Evolutionary conservation across 2,329 filamentous ascomycete genomes (phyloP).

Genomic region (Didymella arachidicola): DNA sequence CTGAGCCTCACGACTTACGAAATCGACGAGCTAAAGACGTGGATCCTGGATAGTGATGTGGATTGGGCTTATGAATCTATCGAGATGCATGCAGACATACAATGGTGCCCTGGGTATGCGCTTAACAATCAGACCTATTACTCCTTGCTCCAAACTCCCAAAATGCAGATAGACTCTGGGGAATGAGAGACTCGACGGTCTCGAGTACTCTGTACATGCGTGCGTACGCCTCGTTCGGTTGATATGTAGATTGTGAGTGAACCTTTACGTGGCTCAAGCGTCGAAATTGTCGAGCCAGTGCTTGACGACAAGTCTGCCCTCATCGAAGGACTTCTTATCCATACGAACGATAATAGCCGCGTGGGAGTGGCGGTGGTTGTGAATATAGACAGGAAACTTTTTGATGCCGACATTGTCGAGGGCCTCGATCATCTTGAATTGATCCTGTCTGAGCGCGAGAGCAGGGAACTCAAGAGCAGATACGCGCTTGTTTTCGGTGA

Average conservation of each 20-base stretch:
- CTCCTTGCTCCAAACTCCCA: too few relatives aligned
- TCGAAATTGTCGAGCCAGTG: conserved; percentile 85
- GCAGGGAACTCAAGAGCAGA: conserved; percentile 66
- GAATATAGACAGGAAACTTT: conserved; percentile 74
- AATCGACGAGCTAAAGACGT: not conserved
- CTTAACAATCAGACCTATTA: not conserved
- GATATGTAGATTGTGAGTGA: not conserved
- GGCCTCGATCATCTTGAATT: conserved; percentile 84
- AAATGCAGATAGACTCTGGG: too few relatives aligned
- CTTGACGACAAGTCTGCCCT: conserved; percentile 77
- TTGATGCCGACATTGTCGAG: conserved; percentile 70
- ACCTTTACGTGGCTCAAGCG: conserved; percentile 21
- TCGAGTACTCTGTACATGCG: not conserved
- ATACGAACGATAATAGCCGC: conserved; percentile 87
- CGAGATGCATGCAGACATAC: not conserved
- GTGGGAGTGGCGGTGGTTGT: conserved; percentile 78
- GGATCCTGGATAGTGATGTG: not conserved
- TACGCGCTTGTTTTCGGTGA: conserved; percentile 38
- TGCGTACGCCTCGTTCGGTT: not conserved
- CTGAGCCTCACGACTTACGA: not conserved
- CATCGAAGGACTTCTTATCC: conserved; percentile 70
- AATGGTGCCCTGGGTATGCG: not conserved
- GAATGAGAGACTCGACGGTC: too few relatives aligned
- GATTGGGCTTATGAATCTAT: not conserved
- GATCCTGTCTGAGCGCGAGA: conserved; percentile 77